Base-by-base conservation (phyloP, 495 filamentous ascomycete genomes). In the Darksidea phi region DNA sequence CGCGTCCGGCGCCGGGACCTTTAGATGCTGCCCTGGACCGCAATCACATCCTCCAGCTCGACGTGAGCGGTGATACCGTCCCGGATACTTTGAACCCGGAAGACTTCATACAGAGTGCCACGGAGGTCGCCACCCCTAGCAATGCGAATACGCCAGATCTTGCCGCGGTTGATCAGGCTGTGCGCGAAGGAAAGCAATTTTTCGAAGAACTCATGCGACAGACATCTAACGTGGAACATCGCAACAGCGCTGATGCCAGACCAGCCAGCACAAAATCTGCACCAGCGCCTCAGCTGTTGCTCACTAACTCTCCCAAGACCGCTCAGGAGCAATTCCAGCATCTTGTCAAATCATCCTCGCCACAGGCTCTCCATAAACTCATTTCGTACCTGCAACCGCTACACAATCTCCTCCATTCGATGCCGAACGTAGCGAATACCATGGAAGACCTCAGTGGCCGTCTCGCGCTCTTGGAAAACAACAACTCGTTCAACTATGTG, bases 381-480 rank as follows among this genome's bases (percentile, higher is more conserved):
- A 17, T 68, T 11, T 65, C 69, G 0, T 64, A 66, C 37, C 53
- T 70, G 15, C 53, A 28, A 32, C 62, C 64, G 8, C 49, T 73
- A 1, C 57, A 65, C 25, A 60, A 62, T 60, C 61, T 70, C n/a
- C 53, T 78, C 56, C 61, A 47, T 25, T 56, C 61, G 24, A 63
- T 63, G 43, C 66, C 59, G 32, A 69, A 63, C 67, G 38, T 69
- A 52, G 63, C 54, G 64, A 71, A 4, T 67, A 70, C 71, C 15
- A 71, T 85, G 54, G 66, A 76, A 46, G 73, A 75, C 17, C 75
- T 86, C 46, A 77, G 78, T 45, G 76, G 78, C 26, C 82, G 86
- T 0, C 63, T 89, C 2, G 83, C 86, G 48, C 69, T 70, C 48
- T 74, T 88, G 6, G 86, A 89, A 70, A 84, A 75, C 59, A 84